Evolutionary conservation across 306 rosid genomes (phyloP).

Genomic region (Hippophae tibetana): DNA sequence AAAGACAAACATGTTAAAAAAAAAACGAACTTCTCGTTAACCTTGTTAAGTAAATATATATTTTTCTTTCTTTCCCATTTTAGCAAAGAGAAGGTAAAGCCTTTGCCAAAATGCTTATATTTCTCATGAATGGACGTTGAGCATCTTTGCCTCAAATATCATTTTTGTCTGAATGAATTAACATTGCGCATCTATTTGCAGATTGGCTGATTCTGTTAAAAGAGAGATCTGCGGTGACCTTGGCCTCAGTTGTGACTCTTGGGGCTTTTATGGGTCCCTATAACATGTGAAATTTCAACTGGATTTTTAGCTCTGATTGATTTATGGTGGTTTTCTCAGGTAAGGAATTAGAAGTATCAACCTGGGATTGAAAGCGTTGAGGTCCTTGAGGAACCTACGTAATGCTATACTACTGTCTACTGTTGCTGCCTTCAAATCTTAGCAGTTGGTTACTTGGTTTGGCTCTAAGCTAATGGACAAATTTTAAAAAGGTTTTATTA

Average conservation of each 20-base stretch:
- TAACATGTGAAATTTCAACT: slow-evolving; percentile 58
- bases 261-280: slow-evolving; percentile 58
- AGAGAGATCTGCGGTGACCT: too few species aligned
- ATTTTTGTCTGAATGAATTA: slow-evolving; percentile 37
- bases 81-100: slow-evolving; percentile 24
- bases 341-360: slow-evolving; percentile 25
- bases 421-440: too few species aligned
- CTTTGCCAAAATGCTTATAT: slow-evolving; percentile 19
- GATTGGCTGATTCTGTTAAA: slow-evolving; percentile 51
- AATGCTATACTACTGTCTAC: too few species aligned
- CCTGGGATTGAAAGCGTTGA: slow-evolving; percentile 22
- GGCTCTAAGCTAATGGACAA: too few species aligned
- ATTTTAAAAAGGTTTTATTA: too few species aligned
- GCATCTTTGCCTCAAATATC: slow-evolving; percentile 22
- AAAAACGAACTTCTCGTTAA: slow-evolving; percentile 15
- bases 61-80: slow-evolving; percentile 32
- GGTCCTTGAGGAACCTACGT: slow-evolving; percentile 4
- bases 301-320: slow-evolving; percentile 26
- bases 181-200: slow-evolving; percentile 46
- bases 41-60: slow-evolving; percentile 23
- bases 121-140: slow-evolving; percentile 24
- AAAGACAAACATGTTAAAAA: slow-evolving; percentile 32
- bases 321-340: slow-evolving; percentile 16
- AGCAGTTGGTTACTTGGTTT: too few species aligned
- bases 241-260: too few species aligned